Percentiles rank a stretch among this genome's conserved stretches.
phyloP scores from a whole-genome alignment of 352 stramenopile species.

The Achlya hypogyna region DNA sequence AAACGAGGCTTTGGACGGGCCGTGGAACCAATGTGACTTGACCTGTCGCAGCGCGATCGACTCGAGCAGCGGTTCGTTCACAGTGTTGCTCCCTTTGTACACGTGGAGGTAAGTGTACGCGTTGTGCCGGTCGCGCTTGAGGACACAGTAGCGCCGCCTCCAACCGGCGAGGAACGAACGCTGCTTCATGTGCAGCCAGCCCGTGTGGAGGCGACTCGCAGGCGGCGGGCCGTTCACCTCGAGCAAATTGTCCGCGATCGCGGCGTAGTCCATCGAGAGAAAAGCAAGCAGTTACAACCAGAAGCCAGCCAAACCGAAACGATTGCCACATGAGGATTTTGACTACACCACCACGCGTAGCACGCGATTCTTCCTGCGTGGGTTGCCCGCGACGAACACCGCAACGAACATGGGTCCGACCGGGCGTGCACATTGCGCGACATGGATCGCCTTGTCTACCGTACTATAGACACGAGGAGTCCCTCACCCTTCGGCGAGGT shows the following conservation, averaged over 20 bases:
- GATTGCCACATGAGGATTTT: too few species aligned
- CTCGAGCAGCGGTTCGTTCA: neutral
- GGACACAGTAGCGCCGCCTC: neutral
- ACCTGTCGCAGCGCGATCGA: neutral
- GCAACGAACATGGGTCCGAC: too few species aligned
- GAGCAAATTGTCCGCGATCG: neutral
- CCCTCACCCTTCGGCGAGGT: too few species aligned
- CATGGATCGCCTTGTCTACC: too few species aligned
- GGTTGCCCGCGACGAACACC: too few species aligned
- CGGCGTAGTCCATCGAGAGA: neutral
- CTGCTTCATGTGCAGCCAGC: conserved; percentile 8
- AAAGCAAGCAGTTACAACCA: too few species aligned
- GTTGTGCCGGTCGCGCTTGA: neutral
- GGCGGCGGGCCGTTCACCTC: neutral
- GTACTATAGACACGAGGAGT: too few species aligned
- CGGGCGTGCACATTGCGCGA: too few species aligned
- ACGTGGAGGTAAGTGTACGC: conserved; percentile 1
- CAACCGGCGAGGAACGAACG: neutral
- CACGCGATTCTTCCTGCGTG: too few species aligned
- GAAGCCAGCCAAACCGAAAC: too few species aligned
- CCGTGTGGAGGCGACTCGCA: neutral
- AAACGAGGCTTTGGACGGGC: neutral
- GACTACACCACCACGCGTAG: too few species aligned
- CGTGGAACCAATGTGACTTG: neutral
- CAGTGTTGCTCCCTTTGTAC: conserved; percentile 3